Conservation (phyloP, 148 eudicot genomes). For the Amaranthus hypochondriacus region DNA sequence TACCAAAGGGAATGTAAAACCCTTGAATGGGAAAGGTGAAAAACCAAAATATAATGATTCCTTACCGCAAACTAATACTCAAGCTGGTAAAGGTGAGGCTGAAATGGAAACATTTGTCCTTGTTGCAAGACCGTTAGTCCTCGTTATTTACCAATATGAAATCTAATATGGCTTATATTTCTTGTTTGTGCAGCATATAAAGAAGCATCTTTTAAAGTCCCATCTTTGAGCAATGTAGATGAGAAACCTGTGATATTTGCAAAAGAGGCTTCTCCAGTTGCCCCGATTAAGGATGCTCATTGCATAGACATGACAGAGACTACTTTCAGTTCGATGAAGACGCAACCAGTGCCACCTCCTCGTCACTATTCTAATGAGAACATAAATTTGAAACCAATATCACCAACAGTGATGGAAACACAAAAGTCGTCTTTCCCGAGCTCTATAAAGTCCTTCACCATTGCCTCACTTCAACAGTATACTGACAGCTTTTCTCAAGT, state of each 20-base stretch:
- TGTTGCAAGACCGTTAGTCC: not conserved
- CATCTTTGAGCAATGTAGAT: slow-evolving; percentile 25
- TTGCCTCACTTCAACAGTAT: slow-evolving; percentile 81
- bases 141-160: not conserved
- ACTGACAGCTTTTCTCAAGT: slow-evolving; percentile 91
- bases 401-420: slow-evolving; percentile 27
- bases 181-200: slow-evolving; percentile 30
- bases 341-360: slow-evolving; percentile 49
- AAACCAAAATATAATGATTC: slow-evolving; percentile 30
- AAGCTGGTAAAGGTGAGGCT: slow-evolving; percentile 40
- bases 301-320: slow-evolving; percentile 49
- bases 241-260: slow-evolving; percentile 22
- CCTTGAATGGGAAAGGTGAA: slow-evolving; percentile 18
- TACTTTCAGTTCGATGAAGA: slow-evolving; percentile 27
- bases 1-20: slow-evolving; percentile 29
- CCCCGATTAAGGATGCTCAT: slow-evolving; percentile 45
- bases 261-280: slow-evolving; percentile 24
- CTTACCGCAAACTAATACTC: slow-evolving; percentile 38
- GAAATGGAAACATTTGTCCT: not conserved
- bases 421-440: slow-evolving; percentile 31
- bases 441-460: slow-evolving; percentile 53
- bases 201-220: slow-evolving; percentile 32
- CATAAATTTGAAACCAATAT: slow-evolving; percentile 39
- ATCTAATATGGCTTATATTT: not conserved
- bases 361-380: slow-evolving; percentile 45